Conservation (phyloP, 176 grass and related monocot species). For the Musa acuminata region DNA sequence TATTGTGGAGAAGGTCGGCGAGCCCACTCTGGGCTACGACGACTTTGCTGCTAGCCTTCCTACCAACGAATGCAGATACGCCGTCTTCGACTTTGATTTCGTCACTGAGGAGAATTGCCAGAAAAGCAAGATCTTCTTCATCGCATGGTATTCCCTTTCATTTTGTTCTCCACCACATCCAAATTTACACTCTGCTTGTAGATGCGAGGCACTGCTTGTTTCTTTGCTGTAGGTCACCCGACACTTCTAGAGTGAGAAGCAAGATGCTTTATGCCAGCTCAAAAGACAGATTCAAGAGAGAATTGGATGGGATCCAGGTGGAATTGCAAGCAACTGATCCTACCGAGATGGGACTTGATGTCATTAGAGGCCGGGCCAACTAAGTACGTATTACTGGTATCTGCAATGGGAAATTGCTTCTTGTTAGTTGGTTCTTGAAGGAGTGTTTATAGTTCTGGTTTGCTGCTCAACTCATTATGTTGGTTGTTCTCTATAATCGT, state of each 20-base stretch:
- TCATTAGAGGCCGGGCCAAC: conserved; percentile 43
- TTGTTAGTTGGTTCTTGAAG: conserved; percentile 26
- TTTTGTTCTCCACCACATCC: background rate
- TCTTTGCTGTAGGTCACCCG: conserved; percentile 48
- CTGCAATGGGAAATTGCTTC: conserved; percentile 14
- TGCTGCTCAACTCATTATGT: background rate
- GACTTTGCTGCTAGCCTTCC: conserved; percentile 52
- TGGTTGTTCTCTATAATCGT: background rate
- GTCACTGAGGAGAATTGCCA: conserved; percentile 61
- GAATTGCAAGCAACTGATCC: conserved; percentile 72
- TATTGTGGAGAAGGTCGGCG: conserved; percentile 51
- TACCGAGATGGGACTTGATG: conserved; percentile 55
- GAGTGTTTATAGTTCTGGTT: background rate
- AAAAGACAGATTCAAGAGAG: conserved; percentile 38
- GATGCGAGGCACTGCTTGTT: conserved; percentile 1
- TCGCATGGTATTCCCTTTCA: conserved; percentile 46
- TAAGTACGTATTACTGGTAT: conserved; percentile 14
- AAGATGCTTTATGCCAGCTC: conserved; percentile 91
- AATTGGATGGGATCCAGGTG: conserved; percentile 63
- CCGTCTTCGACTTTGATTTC: conserved; percentile 75
- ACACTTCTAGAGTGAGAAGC: conserved; percentile 52
- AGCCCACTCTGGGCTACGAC: conserved; percentile 38
- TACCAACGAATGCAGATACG: conserved; percentile 58
- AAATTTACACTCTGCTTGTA: background rate
- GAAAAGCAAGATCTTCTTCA: conserved; percentile 90